Conservation (phyloP, 768 basidiomycete genomes). For the Collybia mongolica region DNA sequence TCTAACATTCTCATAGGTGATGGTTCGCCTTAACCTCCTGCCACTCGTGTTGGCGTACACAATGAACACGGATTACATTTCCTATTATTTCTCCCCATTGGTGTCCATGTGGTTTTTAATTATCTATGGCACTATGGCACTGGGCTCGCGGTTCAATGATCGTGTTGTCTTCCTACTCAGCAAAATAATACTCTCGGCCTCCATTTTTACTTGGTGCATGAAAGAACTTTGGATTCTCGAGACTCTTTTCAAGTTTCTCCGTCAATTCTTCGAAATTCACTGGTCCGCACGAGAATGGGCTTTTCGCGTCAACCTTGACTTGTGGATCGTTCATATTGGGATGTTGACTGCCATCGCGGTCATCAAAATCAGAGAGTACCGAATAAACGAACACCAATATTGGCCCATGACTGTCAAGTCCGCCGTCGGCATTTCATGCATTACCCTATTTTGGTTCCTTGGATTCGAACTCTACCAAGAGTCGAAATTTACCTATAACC, state of each 20-base stretch:
- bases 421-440: slow-evolving; percentile 46
- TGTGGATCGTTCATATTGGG: slow-evolving; percentile 86
- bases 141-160: slow-evolving; percentile 74
- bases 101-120: slow-evolving; percentile 90
- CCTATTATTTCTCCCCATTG: slow-evolving; percentile 88
- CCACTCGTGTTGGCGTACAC: slow-evolving; percentile 82
- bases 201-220: slow-evolving; percentile 65
- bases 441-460: slow-evolving; percentile 75
- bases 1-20: slow-evolving; percentile 39
- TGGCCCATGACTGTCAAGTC: slow-evolving; percentile 59
- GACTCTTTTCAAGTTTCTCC: slow-evolving; percentile 59
- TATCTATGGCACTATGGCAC: slow-evolving; percentile 76
- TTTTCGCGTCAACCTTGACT: slow-evolving; percentile 86
- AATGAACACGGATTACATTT: slow-evolving; percentile 91
- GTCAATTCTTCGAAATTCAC: slow-evolving; percentile 64
- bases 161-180: slow-evolving; percentile 59
- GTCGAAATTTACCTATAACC: slow-evolving; percentile 85
- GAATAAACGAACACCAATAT: slow-evolving; percentile 63
- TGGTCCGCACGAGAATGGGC: slow-evolving; percentile 89
- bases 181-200: slow-evolving; percentile 71
- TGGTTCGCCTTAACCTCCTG: slow-evolving; percentile 82
- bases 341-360: slow-evolving; percentile 75
- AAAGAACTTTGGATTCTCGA: slow-evolving; percentile 61
- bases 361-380: slow-evolving; percentile 74
- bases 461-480: slow-evolving; percentile 74